Evolutionary conservation across 2,329 filamentous ascomycete species (phyloP), one percentile per base, ranked within the genome.

Genomic region (Colletotrichum paranaense): DNA sequence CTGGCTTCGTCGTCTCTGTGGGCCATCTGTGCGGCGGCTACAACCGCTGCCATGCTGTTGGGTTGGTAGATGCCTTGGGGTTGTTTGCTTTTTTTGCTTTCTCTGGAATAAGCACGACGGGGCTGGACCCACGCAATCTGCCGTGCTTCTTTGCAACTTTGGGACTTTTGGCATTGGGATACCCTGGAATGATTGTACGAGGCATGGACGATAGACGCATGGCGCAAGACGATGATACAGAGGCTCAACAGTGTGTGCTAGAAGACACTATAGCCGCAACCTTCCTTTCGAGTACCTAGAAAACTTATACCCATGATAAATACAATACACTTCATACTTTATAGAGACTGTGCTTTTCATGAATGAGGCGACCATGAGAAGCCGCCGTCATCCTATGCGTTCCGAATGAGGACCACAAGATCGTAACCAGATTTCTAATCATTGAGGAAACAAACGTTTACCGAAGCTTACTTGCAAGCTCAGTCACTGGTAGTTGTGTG

Each of bases 201-300:
- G 11, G 46, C 24, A 65, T 19, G 22, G 62, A 14, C 28, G 57
- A 24, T 67, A 5, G 58, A 72, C 26, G 26, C 30, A 78, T 68
- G 72, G 79, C 82, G 62, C 78, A 78, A 32, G 22, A 60, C 26
- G 12, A 62, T 16, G 24, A 24, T 11, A 30, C 56, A 38, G 56
- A 62, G 62, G 42, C 67, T 58, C 67, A 60, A 64, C 59, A 35
- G 8, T 28, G 66, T 59, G 24, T 56, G 52, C 24, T 11, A 8
- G 35, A 4, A 22, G n/a, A 68, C 49, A 28, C 35, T 26, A 59
- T 12, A 42, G 2, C 16, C 42, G 19, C 26, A 9, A 24, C 55
- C 24, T 59, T 64, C 49, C 22, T 22, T 24, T 46, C 24, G 35
- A 46, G 69, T 71, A 71, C 71, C 71, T 73, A 73, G 60, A 66